A percentile compares a stretch with the other conserved stretches of the same genome.
Evolutionary conservation across 768 basidiomycete species (phyloP).

Genomic region (Phanerodontia chrysosporium): DNA sequence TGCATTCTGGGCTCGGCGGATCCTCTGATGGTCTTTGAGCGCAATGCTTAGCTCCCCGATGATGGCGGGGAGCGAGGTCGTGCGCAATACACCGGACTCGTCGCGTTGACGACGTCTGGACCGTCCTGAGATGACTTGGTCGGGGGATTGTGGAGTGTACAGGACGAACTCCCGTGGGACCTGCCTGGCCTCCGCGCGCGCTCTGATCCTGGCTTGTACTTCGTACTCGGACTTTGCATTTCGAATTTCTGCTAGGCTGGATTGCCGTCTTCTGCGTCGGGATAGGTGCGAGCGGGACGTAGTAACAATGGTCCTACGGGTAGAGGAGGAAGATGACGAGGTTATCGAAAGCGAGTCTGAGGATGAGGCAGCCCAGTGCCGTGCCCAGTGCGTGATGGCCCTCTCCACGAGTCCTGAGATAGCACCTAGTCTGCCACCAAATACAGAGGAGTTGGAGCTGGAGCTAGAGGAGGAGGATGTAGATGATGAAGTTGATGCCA

Average conservation of each 20-base stretch:
- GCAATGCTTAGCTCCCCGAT: constrained; percentile 47
- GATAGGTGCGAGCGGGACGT: constrained; percentile 19
- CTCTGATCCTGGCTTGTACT: constrained; percentile 59
- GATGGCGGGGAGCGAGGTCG: constrained; percentile 44
- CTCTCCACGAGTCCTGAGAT: constrained; percentile 58
- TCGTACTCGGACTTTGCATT: constrained; percentile 53
- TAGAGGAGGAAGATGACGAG: constrained; percentile 38
- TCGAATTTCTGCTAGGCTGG: constrained; percentile 47
- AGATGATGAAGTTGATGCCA: constrained; percentile 28
- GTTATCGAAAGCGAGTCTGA: constrained; percentile 42
- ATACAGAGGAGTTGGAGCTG: constrained; percentile 32
- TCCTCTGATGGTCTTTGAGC: constrained; percentile 35
- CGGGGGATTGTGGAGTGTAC: constrained; percentile 46
- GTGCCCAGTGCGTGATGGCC: constrained; percentile 71
- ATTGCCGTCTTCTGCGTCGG: constrained; percentile 42
- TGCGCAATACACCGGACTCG: constrained; percentile 32
- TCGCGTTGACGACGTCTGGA: constrained; percentile 4
- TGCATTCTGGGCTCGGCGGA: constrained; percentile 15
- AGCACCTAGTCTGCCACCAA: constrained; percentile 30
- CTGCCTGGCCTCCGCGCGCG: constrained; percentile 55
- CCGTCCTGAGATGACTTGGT: neutral
- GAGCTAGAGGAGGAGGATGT: constrained; percentile 32
- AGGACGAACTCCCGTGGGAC: constrained; percentile 62
- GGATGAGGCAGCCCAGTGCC: constrained; percentile 41
- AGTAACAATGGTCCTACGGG: constrained; percentile 28